Evolutionary conservation across 768 basidiomycete species (phyloP), one percentile per base, ranked within the genome.

Genomic region (Russula sp.): DNA sequence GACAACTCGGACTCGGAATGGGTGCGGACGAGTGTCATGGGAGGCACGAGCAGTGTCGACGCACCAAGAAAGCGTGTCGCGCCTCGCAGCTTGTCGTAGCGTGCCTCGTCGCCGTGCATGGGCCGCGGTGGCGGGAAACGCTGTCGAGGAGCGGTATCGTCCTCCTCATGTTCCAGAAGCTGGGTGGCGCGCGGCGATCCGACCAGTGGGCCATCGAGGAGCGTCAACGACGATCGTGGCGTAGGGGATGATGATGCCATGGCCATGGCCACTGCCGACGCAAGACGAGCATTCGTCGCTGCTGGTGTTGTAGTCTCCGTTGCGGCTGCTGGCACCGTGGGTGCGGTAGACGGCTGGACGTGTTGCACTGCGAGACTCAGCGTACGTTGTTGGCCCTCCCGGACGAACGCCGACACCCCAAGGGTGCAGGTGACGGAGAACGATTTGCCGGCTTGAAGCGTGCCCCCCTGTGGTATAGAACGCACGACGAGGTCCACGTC

Each of bases 331-430:
- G 51, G n/a, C 34, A 7, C 32, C 30, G 26, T 6, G 2, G 73
- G 60, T 50, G 73, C 65, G 6, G 69, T 66, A 8, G 73, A 76
- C 22, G 80, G 79, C 50, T 81, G 79, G 16, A 89, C 74, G 69
- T 89, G 88, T 69, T 93, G 91, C 8, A 91, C 79, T 20, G 80
- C 87, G 30, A 92, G 73, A 14, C 74, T 73, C 30, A 87, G 67
- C 7, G 77, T 71, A 26, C 85, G 79, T 52, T 77, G 72, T 38
- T 70, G 71, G 26, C 73, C 73, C 38, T 75, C 65, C 5, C 79
- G 78, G n/a, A 81, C 69, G 8, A 74, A 67, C 10, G 81, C 79
- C 4, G 83, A 79, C 30, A 87, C 71, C 26, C 80, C 79, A 16
- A 91, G 74, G 3, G 80, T 76, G 55, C 86, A 82, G 13, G 74